These are phyloP conservation scores for Ajuga reptans DNA, from an alignment of 305 asterid species.

Conservation along the genomic window DNA sequence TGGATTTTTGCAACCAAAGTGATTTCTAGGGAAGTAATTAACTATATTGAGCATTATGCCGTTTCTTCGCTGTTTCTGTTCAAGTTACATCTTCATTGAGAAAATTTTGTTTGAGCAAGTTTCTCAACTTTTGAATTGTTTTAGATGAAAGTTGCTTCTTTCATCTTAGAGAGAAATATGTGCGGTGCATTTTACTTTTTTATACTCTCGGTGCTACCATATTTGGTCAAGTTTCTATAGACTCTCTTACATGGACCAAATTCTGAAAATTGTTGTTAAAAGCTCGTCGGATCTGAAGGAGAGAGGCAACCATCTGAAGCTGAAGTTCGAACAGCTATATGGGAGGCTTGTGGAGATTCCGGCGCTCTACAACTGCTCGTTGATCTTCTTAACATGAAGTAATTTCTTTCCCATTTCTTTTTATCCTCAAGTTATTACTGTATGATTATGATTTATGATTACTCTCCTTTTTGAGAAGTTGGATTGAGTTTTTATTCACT, in stretches of 20 bases:
- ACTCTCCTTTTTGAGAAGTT: not conserved
- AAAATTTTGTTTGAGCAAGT: no score
- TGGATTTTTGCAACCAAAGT: no score
- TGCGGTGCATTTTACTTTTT: no score
- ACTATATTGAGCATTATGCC: no score
- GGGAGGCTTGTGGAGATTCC: slow-evolving; percentile 94
- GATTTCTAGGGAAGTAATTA: no score
- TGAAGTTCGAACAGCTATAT: slow-evolving; percentile 72
- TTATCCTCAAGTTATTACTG: not conserved
- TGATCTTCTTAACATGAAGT: slow-evolving; percentile 82
- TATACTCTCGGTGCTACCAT: no score
- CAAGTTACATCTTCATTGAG: no score
- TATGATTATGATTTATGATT: not conserved
- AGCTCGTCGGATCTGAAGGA: slow-evolving; percentile 72
- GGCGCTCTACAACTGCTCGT: slow-evolving; percentile 76
- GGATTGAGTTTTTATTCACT: not conserved
- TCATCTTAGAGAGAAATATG: no score
- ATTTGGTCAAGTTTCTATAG: not conserved
- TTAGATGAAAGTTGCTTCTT: no score
- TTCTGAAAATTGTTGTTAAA: slow-evolving; percentile 12
- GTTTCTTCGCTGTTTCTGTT: no score
- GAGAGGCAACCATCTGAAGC: slow-evolving; percentile 62
- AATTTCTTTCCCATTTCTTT: slow-evolving; percentile 23
- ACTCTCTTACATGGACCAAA: not conserved
- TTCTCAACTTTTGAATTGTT: no score